Evolutionary conservation across 1,284 basidiomycete genomes (phyloP).

Genomic region (Vanrija sp.): DNA sequence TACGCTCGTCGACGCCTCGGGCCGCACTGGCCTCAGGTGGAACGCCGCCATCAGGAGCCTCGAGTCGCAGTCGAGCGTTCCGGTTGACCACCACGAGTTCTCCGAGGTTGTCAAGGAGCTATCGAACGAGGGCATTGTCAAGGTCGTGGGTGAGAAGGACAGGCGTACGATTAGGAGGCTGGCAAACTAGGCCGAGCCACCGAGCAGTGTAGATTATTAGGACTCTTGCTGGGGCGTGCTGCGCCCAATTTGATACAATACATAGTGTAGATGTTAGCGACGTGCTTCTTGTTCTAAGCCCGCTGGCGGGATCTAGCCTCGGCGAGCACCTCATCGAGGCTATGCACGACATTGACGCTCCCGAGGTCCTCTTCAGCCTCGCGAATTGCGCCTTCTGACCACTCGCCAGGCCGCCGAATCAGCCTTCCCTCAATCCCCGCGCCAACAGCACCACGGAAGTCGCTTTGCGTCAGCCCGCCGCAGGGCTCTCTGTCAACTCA

Average conservation of each 20-base stretch:
- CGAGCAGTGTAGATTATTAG: no score
- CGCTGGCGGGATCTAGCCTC: constrained; percentile 22
- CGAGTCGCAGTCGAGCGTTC: constrained; percentile 72
- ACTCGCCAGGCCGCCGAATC: constrained; percentile 40
- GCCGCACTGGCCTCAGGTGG: constrained; percentile 69
- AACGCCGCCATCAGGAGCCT: constrained; percentile 68
- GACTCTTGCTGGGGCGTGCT: no score
- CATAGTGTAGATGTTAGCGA: no score
- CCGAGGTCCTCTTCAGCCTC: constrained; percentile 29
- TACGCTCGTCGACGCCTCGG: constrained; percentile 61
- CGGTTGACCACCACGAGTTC: constrained; percentile 73
- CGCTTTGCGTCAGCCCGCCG: constrained; percentile 21
- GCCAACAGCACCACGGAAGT: constrained; percentile 35
- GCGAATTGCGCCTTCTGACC: constrained; percentile 45
- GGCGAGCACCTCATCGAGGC: constrained; percentile 30
- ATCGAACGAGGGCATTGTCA: constrained; percentile 74
- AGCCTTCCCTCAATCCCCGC: constrained; percentile 43
- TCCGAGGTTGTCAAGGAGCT: constrained; percentile 71
- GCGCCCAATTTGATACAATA: no score
- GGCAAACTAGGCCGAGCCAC: constrained; percentile 6
- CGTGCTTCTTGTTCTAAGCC: background rate
- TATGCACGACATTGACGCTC: constrained; percentile 26
- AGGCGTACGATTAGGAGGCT: constrained; percentile 67
- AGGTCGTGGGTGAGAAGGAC: constrained; percentile 80
- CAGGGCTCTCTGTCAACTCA: constrained; percentile 23